Evolutionary conservation across 2,329 filamentous ascomycete species (phyloP).

Genomic region (Ophiocordyceps camponoti-leonardi): DNA sequence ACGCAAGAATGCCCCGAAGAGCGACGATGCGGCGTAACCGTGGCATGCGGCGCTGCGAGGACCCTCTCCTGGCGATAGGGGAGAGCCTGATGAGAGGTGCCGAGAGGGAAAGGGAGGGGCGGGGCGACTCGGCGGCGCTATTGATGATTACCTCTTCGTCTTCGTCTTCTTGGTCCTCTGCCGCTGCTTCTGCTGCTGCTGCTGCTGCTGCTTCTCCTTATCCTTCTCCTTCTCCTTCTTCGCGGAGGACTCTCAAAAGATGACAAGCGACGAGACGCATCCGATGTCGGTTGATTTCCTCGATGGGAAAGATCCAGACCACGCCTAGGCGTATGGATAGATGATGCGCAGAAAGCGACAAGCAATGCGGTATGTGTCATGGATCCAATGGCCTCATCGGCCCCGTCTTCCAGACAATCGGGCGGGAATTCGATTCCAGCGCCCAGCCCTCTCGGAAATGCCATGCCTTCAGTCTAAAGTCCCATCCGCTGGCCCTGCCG

Average conservation of each 20-base stretch:
- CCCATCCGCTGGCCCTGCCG: background rate
- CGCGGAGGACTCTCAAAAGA: no score
- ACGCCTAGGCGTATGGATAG: background rate
- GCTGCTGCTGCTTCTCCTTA: no score
- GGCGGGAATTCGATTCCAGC: background rate
- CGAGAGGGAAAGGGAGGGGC: no score
- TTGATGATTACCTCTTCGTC: background rate
- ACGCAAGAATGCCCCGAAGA: conserved; percentile 1
- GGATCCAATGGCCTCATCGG: background rate
- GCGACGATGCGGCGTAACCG: background rate
- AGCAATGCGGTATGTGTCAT: conserved; percentile 5
- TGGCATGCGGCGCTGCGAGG: no score
- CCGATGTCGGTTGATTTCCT: conserved; percentile 9
- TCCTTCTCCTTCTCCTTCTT: no score
- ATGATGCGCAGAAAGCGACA: background rate
- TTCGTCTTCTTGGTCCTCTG: no score
- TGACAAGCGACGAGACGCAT: conserved; percentile 6
- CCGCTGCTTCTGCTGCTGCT: no score
- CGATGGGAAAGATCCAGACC: conserved; percentile 2
- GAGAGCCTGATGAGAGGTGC: no score
- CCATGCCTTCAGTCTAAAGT: background rate
- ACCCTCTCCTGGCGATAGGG: no score
- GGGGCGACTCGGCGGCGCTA: background rate
- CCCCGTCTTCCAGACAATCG: conserved; percentile 5
- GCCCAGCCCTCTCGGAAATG: background rate